These are phyloP conservation scores for Protomyces pachydermus DNA, from an alignment of 1,139 yeast species.

Conservation along the genomic window DNA sequence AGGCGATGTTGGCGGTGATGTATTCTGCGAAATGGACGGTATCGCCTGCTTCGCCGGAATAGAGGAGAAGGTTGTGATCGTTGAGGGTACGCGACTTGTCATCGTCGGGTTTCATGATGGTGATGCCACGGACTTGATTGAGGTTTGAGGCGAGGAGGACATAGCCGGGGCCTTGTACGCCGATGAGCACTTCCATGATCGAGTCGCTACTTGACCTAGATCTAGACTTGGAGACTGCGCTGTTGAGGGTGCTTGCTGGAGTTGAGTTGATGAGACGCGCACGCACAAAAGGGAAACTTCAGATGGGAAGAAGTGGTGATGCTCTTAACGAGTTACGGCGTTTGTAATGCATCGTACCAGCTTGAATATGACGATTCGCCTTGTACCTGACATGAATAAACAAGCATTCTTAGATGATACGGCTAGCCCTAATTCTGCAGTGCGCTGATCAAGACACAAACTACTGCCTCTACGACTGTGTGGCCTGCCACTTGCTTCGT, in stretches of 20 bases:
- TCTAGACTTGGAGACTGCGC: background rate
- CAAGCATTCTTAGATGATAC: too few relatives aligned
- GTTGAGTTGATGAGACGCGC: background rate
- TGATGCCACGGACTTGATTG: constrained; percentile 90
- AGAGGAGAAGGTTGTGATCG: constrained; percentile 76
- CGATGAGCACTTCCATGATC: constrained; percentile 21
- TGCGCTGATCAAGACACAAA: too few relatives aligned
- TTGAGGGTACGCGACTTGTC: constrained; percentile 80
- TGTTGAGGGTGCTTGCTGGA: too few relatives aligned
- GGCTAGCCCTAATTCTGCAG: too few relatives aligned
- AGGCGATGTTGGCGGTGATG: constrained; percentile 77
- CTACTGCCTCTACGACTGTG: too few relatives aligned
- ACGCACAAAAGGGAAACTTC: background rate
- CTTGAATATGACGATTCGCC: too few relatives aligned
- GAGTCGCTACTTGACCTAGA: background rate
- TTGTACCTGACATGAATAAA: too few relatives aligned
- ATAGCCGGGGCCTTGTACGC: constrained; percentile 27
- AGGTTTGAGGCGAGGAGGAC: constrained; percentile 66
- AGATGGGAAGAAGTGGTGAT: background rate
- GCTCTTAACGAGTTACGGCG: too few relatives aligned
- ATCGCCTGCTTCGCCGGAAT: constrained; percentile 94
- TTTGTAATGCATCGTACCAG: too few relatives aligned
- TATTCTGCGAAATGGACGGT: constrained; percentile 43
- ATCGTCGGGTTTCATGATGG: constrained; percentile 76
- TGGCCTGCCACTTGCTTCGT: too few relatives aligned